These are phyloP conservation scores for Diaporthe nobilis DNA, from an alignment of 2,329 filamentous ascomycete genomes.

Conservation along the genomic window DNA sequence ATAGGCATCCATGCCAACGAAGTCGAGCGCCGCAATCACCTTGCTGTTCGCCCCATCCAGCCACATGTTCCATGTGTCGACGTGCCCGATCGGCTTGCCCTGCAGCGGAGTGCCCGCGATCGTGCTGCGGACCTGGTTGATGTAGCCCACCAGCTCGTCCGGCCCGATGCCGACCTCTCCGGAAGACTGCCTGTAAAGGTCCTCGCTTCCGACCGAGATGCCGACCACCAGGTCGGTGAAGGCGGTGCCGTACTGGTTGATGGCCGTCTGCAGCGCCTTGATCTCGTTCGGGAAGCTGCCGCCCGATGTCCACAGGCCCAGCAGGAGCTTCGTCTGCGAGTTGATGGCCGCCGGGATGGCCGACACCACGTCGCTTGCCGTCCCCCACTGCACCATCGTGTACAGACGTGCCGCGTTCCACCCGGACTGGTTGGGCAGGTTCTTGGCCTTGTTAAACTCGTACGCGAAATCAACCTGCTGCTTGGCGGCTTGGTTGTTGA, in stretches of 20 bases:
- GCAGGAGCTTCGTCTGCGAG: conserved; percentile 82
- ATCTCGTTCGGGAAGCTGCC: conserved; percentile 79
- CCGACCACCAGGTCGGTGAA: conserved; percentile 80
- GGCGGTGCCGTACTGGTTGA: conserved; percentile 75
- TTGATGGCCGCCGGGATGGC: conserved; percentile 88
- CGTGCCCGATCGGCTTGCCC: conserved; percentile 77
- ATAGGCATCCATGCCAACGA: conserved; percentile 87
- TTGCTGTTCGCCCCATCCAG: conserved; percentile 79
- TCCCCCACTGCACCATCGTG: conserved; percentile 80
- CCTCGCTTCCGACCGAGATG: conserved; percentile 89
- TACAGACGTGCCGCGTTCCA: conserved; percentile 80
- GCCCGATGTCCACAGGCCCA: conserved; percentile 84
- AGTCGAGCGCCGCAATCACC: conserved; percentile 80
- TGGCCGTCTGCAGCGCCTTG: conserved; percentile 77
- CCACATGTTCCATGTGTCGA: conserved; percentile 90
- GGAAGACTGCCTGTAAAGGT: conserved; percentile 81
- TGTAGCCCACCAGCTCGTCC: conserved; percentile 72
- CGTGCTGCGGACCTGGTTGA: conserved; percentile 74
- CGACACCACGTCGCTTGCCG: conserved; percentile 63
- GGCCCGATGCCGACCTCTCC: conserved; percentile 62
- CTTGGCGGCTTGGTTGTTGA: conserved; percentile 72
- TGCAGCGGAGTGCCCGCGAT: conserved; percentile 59
- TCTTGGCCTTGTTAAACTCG: conserved; percentile 76
- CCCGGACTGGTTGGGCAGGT: conserved; percentile 73
- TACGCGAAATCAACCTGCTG: conserved; percentile 75